Base-by-base conservation (phyloP, 1,284 basidiomycete species). In the Porogramme epimiltina region DNA sequence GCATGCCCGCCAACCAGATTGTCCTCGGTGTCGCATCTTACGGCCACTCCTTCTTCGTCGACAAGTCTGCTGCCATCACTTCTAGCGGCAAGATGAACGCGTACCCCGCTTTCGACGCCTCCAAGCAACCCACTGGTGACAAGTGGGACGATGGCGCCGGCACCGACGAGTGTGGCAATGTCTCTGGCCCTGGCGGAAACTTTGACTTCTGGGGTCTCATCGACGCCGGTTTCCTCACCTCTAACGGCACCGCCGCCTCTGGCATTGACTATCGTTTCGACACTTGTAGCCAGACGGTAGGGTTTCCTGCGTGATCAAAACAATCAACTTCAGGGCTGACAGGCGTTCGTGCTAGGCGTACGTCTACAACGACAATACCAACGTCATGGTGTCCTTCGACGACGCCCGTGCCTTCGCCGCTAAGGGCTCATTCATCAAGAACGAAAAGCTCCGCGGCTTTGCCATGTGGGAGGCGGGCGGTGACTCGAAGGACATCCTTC, bases 1-100 rank as follows among this genome's bases (percentile, higher is more conserved):
- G 90, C 24, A 84, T 97, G 70, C 89, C 93, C n/a, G 70, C 76
- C 9, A 72, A 80, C 63, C 79, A 93, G 72, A 84, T 96, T 59
- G 82, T 89, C 15, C 82, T 95, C 33, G 93, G 91, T 50, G 83
- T 95, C 2, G 83, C 93, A 13, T 76, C 85, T 13, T 94, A 93
- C 70, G 89, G 84, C 2, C 84, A 86, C 67, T 79, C 80, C 19
- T 87, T 74, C 74, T 62, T 65, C 44, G 79, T 85, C 46, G 62
- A 63, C n/a, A 59, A 62, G n/a, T 31, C 47, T 4, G 59, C 59
- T 28, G 85, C 85, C 3, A 68, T 76, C 54, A 57, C 60, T 38
- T 53, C 52, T 31, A 42, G 51, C 38, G 60, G 56, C 19, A 62
- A 64, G 23, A 52, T 55, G 23, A 69, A 69, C 15, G 42, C 74